Conservation (phyloP, 179 eudicot species). For the Silene coronaria region DNA sequence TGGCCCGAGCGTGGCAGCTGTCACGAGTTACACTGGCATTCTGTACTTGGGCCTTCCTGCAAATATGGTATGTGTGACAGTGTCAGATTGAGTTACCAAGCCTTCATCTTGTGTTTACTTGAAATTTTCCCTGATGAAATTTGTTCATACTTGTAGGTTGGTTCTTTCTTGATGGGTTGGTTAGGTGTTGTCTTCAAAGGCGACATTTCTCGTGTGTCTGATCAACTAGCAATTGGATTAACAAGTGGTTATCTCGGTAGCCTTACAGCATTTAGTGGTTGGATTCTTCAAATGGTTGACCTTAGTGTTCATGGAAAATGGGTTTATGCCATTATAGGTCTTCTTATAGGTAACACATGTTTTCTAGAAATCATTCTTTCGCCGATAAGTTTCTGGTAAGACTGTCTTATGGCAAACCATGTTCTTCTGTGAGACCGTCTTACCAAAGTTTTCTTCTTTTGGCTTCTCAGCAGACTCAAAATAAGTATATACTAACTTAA, state of each 20-base stretch:
- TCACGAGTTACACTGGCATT: slow-evolving; percentile 47
- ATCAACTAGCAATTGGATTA: slow-evolving; percentile 62
- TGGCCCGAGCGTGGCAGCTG: slow-evolving; percentile 55
- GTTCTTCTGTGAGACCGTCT: neutral
- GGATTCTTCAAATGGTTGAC: slow-evolving; percentile 87
- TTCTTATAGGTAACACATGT: slow-evolving; percentile 44
- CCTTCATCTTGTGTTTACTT: neutral
- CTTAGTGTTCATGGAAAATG: slow-evolving; percentile 69
- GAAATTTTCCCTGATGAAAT: neutral
- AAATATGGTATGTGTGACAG: slow-evolving; percentile 54
- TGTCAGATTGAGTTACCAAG: neutral
- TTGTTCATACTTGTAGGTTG: slow-evolving; percentile 39
- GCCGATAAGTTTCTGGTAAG: neutral
- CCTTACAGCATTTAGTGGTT: slow-evolving; percentile 88
- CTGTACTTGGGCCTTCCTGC: slow-evolving; percentile 80
- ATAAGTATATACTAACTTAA: neutral
- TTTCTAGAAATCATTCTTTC: neutral
- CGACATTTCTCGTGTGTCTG: slow-evolving; percentile 48
- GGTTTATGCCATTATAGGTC: slow-evolving; percentile 55
- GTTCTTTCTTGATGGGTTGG: slow-evolving; percentile 96
- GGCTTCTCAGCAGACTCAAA: slow-evolving; percentile 4
- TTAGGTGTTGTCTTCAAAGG: slow-evolving; percentile 72
- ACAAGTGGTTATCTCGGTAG: slow-evolving; percentile 86
- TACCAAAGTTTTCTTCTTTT: neutral
- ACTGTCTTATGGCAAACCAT: neutral